phyloP scores from a whole-genome alignment of 192 early-diverging fungal genomes.

The Gryganskiella cystojenkinii region DNA sequence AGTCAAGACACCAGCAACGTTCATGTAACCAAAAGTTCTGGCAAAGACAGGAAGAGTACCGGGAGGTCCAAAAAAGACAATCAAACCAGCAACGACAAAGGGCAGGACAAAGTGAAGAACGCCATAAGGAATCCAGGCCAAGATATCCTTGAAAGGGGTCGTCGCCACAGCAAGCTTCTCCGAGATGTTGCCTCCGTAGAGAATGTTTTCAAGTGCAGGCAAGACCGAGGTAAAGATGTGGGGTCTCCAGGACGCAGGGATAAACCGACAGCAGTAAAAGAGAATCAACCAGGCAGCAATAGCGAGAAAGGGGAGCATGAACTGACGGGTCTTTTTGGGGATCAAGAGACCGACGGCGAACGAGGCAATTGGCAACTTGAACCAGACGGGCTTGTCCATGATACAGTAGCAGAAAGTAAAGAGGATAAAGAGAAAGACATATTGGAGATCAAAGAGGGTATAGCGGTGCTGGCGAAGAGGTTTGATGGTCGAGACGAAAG shows the following conservation, averaged over 20 bases:
- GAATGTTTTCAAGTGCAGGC: slow-evolving; percentile 71
- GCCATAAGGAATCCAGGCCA: slow-evolving; percentile 81
- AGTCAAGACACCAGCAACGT: slow-evolving; percentile 74
- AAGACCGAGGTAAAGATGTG: slow-evolving; percentile 73
- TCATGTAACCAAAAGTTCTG: slow-evolving; percentile 73
- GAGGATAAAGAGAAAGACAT: slow-evolving; percentile 54
- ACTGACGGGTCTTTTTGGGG: slow-evolving; percentile 57
- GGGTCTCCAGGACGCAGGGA: slow-evolving; percentile 62
- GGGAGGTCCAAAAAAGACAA: slow-evolving; percentile 64
- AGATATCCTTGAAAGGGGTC: slow-evolving; percentile 63
- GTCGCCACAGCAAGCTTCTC: slow-evolving; percentile 67
- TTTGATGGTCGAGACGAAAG: slow-evolving; percentile 28
- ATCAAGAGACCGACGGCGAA: slow-evolving; percentile 39
- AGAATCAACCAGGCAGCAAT: slow-evolving; percentile 69
- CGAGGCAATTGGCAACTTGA: slow-evolving; percentile 48
- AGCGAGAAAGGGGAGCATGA: slow-evolving; percentile 60
- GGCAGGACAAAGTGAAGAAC: slow-evolving; percentile 78
- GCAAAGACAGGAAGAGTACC: slow-evolving; percentile 63
- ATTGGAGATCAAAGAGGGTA: slow-evolving; percentile 58
- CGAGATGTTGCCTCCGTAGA: slow-evolving; percentile 74
- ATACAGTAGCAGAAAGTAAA: slow-evolving; percentile 53
- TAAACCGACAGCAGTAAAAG: slow-evolving; percentile 66
- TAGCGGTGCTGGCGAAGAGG: slow-evolving; percentile 45
- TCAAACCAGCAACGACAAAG: slow-evolving; percentile 58
- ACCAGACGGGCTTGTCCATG: slow-evolving; percentile 50